Conservation (phyloP, 148 eudicot species). For the Arbutus unedo region DNA sequence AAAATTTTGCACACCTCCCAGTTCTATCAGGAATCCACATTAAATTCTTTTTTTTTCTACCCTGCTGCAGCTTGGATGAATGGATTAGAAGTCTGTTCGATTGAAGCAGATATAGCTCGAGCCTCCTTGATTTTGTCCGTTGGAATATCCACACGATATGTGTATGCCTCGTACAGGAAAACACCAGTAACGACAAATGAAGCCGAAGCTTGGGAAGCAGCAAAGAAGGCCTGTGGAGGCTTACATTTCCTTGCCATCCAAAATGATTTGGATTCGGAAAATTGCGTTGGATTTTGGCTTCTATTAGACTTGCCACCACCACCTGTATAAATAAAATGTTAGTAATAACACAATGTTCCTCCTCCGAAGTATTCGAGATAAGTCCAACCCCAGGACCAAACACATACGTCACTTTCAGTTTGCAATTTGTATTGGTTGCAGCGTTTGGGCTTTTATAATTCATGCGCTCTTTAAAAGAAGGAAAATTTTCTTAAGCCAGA, state of each 20-base stretch:
- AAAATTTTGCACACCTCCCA: background rate
- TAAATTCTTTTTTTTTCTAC: background rate
- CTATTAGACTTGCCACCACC: conserved; percentile 91
- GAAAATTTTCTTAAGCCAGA: too few species aligned
- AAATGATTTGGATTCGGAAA: conserved; percentile 76
- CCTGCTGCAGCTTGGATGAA: conserved; percentile 89
- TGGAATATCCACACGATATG: conserved; percentile 73
- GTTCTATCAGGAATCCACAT: background rate
- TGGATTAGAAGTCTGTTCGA: conserved; percentile 85
- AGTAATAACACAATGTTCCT: background rate
- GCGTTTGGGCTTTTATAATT: background rate
- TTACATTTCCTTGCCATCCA: conserved; percentile 95
- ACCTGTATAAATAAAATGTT: conserved; percentile 46
- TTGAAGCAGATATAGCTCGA: conserved; percentile 67
- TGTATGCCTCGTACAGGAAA: conserved; percentile 78
- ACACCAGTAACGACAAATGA: conserved; percentile 58
- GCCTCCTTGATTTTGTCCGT: conserved; percentile 68
- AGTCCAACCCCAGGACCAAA: too few species aligned
- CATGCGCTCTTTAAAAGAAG: too few species aligned
- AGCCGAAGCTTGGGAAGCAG: conserved; percentile 98
- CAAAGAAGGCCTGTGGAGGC: conserved; percentile 79
- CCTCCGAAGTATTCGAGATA: too few species aligned
- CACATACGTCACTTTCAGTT: too few species aligned
- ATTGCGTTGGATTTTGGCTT: conserved; percentile 95
- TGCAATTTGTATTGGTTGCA: background rate